These are phyloP conservation scores for Plantago ovata DNA, from an alignment of 257 asterid genomes.

Conservation along the genomic window DNA sequence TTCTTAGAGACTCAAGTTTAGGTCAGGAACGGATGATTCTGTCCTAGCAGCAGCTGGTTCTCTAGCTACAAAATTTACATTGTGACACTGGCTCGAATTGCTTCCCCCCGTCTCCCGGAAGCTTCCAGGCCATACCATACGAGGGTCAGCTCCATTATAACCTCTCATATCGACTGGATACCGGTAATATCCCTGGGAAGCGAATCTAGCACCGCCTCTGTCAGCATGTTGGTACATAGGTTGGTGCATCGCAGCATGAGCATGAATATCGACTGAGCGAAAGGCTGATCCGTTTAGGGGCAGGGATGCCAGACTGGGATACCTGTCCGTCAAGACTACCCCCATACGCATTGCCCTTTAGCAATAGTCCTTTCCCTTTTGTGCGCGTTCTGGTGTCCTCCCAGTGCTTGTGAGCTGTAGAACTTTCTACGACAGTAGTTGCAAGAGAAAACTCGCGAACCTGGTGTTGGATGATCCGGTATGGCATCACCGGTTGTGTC, in stretches of 20 bases:
- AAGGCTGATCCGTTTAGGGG: constrained; percentile 73
- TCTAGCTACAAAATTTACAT: constrained; percentile 35
- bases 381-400: constrained; percentile 97
- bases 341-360: constrained; percentile 88
- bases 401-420: constrained; percentile 92
- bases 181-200: constrained; percentile 57
- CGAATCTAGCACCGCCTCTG: constrained; percentile 59
- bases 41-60: constrained; percentile 39
- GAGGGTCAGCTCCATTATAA: constrained; percentile 49
- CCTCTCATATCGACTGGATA: constrained; percentile 59
- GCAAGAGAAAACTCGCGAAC: constrained; percentile 74
- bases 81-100: constrained; percentile 38
- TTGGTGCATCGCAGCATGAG: constrained; percentile 69
- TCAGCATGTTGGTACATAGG: constrained; percentile 30
- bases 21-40: constrained; percentile 64
- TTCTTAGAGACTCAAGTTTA: constrained; percentile 65
- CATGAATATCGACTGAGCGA: constrained; percentile 74
- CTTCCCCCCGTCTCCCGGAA: constrained; percentile 54
- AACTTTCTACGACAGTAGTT: constrained; percentile 87
- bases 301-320: constrained; percentile 78
- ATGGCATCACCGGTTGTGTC: constrained; percentile 21
- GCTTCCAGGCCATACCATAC: constrained; percentile 81
- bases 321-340: constrained; percentile 64
- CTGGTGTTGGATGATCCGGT: constrained; percentile 36
- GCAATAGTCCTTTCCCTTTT: constrained; percentile 88